Conservation (phyloP, 257 asterid genomes). For the Phtheirospermum japonicum region DNA sequence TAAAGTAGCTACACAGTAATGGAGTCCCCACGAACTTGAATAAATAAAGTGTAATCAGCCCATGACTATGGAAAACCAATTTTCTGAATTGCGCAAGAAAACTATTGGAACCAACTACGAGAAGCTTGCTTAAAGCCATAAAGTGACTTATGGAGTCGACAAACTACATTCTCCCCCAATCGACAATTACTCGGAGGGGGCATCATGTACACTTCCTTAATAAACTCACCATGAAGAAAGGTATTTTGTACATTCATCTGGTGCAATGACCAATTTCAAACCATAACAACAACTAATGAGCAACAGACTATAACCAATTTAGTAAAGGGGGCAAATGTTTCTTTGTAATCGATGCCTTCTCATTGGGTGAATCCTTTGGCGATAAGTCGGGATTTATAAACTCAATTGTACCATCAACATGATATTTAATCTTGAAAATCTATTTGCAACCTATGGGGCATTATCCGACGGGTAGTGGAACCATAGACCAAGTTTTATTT, state of each 20-base stretch:
- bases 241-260: not conserved
- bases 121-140: conserved; percentile 18
- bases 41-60: not conserved
- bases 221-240: not conserved
- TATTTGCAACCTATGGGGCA: no score
- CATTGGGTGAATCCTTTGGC: not conserved
- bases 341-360: not conserved
- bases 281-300: not conserved
- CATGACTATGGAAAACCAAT: not conserved
- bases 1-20: not conserved
- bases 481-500: no score
- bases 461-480: no score
- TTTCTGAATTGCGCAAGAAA: not conserved
- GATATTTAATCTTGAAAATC: not conserved
- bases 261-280: not conserved
- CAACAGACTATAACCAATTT: not conserved
- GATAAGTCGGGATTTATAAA: not conserved
- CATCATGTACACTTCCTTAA: not conserved
- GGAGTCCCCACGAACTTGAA: not conserved
- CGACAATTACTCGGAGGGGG: not conserved
- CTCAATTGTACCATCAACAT: not conserved
- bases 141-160: conserved; percentile 3
- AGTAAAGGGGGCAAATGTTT: not conserved
- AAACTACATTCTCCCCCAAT: not conserved
- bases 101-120: not conserved